phyloP scores from a whole-genome alignment of 331 rosid genomes.

The Telfairia occidentalis region DNA sequence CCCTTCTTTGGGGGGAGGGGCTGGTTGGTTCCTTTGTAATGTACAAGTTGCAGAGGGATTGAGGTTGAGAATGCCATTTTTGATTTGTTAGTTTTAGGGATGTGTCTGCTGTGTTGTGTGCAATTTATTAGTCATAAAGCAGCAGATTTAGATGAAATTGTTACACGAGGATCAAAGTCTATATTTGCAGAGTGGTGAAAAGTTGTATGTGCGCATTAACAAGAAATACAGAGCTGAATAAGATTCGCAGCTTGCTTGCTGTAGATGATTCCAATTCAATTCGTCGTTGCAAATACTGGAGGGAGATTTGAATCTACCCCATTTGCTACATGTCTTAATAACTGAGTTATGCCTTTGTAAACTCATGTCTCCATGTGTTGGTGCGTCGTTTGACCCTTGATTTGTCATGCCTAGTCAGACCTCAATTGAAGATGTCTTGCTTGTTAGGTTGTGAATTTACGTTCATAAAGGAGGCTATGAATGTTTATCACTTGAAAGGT shows the following conservation, averaged over 20 bases:
- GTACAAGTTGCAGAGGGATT: slow-evolving; percentile 2
- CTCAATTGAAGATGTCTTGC: no score
- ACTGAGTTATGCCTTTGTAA: no score
- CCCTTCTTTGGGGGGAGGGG: background rate
- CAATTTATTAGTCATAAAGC: background rate
- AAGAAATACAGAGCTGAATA: background rate
- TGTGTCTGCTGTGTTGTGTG: background rate
- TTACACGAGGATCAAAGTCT: background rate
- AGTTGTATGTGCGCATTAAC: background rate
- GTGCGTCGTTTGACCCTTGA: no score
- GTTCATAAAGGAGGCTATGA: no score
- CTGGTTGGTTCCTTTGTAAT: background rate
- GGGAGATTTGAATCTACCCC: no score
- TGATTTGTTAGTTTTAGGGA: background rate
- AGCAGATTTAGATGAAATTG: background rate
- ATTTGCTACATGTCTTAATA: no score
- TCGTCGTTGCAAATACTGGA: no score
- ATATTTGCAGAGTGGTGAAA: background rate
- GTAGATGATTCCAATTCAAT: background rate
- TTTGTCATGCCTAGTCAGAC: no score
- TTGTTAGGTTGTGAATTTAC: no score
- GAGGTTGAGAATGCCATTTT: slow-evolving; percentile 1
- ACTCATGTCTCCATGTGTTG: no score
- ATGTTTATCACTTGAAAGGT: no score
- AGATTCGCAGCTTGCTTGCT: background rate